These are phyloP conservation scores for Magnusiomyces fungicola DNA, from an alignment of 1,139 yeast genomes.

Conservation along the genomic window DNA sequence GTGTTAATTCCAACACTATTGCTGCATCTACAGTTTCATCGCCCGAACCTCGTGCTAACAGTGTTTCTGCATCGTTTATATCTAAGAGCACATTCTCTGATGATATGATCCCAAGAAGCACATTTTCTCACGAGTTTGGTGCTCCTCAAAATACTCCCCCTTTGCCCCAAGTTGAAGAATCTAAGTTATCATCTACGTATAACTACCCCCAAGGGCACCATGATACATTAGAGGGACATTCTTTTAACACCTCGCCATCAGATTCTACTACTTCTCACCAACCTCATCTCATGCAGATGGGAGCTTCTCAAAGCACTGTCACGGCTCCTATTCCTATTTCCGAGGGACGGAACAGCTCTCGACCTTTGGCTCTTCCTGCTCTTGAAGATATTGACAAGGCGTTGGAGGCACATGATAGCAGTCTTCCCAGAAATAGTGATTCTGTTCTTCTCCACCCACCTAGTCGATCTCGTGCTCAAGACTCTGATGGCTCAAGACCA, in stretches of 20 bases:
- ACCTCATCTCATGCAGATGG: background rate
- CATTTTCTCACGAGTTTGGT: conserved; percentile 2
- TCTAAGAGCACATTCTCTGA: conserved; percentile 1
- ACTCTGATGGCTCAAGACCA: conserved; percentile 20
- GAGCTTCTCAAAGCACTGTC: background rate
- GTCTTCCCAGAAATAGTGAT: too few relatives aligned
- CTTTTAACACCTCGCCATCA: too few relatives aligned
- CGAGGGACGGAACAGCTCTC: background rate
- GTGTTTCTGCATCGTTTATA: conserved; percentile 4
- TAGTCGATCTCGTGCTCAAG: too few relatives aligned
- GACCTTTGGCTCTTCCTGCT: background rate
- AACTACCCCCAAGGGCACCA: too few relatives aligned
- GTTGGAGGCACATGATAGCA: too few relatives aligned
- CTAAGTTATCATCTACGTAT: too few relatives aligned
- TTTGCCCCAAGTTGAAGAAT: too few relatives aligned
- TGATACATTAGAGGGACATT: too few relatives aligned
- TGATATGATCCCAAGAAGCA: background rate
- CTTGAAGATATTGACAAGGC: background rate
- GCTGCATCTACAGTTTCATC: background rate
- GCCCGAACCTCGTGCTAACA: background rate
- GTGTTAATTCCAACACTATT: background rate
- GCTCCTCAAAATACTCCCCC: background rate
- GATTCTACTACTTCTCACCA: background rate
- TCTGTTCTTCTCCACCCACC: too few relatives aligned
- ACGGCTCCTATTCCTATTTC: background rate